Evolutionary conservation across 2,329 filamentous ascomycete species (phyloP).

Genomic region (Juglanconis sp.): DNA sequence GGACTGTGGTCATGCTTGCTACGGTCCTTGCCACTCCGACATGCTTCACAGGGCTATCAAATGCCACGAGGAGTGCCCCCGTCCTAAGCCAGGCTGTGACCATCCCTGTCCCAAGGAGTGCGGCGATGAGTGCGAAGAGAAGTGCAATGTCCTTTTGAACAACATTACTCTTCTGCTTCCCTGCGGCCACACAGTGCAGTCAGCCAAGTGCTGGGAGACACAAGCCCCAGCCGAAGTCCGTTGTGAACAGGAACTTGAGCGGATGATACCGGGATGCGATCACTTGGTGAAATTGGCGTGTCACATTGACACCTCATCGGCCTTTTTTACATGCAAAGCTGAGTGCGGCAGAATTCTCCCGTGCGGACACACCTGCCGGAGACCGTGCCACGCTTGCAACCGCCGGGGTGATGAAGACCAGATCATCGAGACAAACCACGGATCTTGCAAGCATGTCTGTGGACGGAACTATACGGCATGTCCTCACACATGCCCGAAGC

Average conservation of each 20-base stretch:
- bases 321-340: constrained; percentile 43
- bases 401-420: constrained; percentile 27
- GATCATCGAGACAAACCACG: constrained; percentile 39
- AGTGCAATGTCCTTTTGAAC: constrained; percentile 33
- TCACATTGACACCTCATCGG: constrained; percentile 37
- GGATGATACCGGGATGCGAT: constrained; percentile 49
- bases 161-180: constrained; percentile 26
- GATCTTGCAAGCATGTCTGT: constrained; percentile 46
- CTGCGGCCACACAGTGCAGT: constrained; percentile 39
- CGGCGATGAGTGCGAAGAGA: constrained; percentile 38
- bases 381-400: constrained; percentile 48
- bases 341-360: constrained; percentile 42
- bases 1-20: constrained; percentile 46
- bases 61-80: constrained; percentile 43
- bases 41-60: constrained; percentile 43
- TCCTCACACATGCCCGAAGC: constrained; percentile 47
- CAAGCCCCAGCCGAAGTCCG: constrained; percentile 43
- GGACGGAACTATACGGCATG: constrained; percentile 51
- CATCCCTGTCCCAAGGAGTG: constrained; percentile 43
- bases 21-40: constrained; percentile 44
- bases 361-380: constrained; percentile 59
- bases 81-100: constrained; percentile 38
- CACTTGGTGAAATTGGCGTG: constrained; percentile 54
- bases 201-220: constrained; percentile 35
- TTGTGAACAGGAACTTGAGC: constrained; percentile 46